Evolutionary conservation across 495 filamentous ascomycete genomes (phyloP), one percentile per base, ranked within the genome.

Genomic region (Aspergillus sparsus): DNA sequence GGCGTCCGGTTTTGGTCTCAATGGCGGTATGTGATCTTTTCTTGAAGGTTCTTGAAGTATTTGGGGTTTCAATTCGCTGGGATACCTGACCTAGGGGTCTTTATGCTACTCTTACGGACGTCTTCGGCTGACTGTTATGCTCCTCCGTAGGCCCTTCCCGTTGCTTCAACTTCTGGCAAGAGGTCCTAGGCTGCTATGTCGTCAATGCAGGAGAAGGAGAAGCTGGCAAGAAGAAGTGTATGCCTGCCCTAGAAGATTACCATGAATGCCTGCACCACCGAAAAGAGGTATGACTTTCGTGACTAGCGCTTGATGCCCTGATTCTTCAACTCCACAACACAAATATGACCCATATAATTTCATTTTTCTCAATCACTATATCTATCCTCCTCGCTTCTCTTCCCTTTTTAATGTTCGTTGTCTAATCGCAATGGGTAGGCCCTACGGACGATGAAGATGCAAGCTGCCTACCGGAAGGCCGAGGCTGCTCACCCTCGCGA

Each of bases 111-210:
- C 42, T 57, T 63, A 58, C 67, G 58, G 71, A 63, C 57, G 18
- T 55, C 41, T 27, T 34, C 53, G 54, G 62, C 74, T 76, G 66
- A 76, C 63, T 32, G 50, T 55, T 33, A 37, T 58, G 58, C 57
- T 67, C 65, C 57, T 56, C 56, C 65, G 57, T 73, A 96, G 93
- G 91, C 68, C 88, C 86, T 61, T 86, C 85, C 67, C 87, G 96
- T 78, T 99, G 94, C 87, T 98, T 95, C 77, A 89, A 91, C 72
- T 99, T 97, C 85, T 99, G 95, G 95, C 94, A 95, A 78, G 91
- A 95, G 69, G 78, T 92, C 55, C 86, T 95, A 62, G 88, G 88
- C 66, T 95, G 91, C 83, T 95, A 95, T 71, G 89, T 93, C 49
- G 83, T 92, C 69, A 93, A 93, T 75, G 86, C 88, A 50, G 82